These are phyloP conservation scores for Penstemon eatonii DNA, from an alignment of 257 asterid species.

Conservation along the genomic window DNA sequence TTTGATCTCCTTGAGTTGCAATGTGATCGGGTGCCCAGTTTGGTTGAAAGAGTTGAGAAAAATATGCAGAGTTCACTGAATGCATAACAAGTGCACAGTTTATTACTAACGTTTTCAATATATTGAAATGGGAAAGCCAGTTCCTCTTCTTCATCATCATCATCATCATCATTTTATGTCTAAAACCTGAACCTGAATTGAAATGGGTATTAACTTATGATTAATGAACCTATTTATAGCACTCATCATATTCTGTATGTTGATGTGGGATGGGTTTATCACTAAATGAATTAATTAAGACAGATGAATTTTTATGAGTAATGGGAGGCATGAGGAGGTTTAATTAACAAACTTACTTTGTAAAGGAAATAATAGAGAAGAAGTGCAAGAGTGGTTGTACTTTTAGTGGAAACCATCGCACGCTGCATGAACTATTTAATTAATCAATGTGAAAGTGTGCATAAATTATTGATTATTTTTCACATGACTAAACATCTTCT, in stretches of 20 bases:
- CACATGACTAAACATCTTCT: no score
- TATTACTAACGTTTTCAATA: constrained; percentile 11
- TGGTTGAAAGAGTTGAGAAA: constrained; percentile 40
- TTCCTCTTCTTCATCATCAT: not conserved
- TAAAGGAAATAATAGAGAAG: not conserved
- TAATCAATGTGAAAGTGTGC: no score
- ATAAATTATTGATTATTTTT: no score
- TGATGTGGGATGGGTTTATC: not conserved
- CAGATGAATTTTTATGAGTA: not conserved
- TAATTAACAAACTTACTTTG: not conserved
- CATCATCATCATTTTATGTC: not conserved
- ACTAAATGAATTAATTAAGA: not conserved
- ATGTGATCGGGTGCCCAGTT: constrained; percentile 60
- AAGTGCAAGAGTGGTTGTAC: not conserved
- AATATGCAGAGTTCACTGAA: constrained; percentile 30
- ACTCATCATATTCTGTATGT: not conserved
- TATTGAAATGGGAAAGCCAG: constrained; percentile 9
- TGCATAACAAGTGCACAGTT: constrained; percentile 24
- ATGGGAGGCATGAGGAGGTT: not conserved
- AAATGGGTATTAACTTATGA: not conserved
- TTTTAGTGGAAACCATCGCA: constrained; percentile 4
- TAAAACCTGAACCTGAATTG: not conserved
- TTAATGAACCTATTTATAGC: not conserved
- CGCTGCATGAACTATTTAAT: no score
- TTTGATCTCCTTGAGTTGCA: constrained; percentile 33